phyloP scores from a whole-genome alignment of 306 rosid species.

The Pyrus pyrifolia region DNA sequence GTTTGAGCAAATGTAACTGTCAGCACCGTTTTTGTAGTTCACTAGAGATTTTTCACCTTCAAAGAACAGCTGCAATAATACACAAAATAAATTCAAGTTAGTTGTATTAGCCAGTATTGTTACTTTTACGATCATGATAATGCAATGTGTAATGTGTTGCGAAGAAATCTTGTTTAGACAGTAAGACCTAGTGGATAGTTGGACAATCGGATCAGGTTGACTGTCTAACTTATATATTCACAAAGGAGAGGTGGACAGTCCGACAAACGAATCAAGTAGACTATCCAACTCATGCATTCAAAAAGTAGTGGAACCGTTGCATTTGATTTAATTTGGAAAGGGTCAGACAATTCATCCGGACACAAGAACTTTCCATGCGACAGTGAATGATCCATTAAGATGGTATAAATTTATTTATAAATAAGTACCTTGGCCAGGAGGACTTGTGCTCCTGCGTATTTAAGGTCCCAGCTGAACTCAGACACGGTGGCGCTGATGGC shows the following conservation, averaged over 20 bases:
- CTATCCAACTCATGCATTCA: too few species aligned
- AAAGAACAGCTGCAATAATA: slow-evolving; percentile 37
- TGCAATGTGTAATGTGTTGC: neutral
- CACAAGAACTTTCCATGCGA: too few species aligned
- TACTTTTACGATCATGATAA: neutral
- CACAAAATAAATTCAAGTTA: neutral
- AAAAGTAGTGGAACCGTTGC: neutral
- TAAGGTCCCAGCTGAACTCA: slow-evolving; percentile 96
- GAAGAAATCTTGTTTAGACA: neutral
- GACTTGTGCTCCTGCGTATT: slow-evolving; percentile 86
- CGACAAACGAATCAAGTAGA: too few species aligned
- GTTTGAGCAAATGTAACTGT: slow-evolving; percentile 68
- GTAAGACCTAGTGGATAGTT: neutral
- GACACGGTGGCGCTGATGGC: slow-evolving; percentile 53
- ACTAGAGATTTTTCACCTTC: slow-evolving; percentile 43
- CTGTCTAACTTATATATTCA: too few species aligned
- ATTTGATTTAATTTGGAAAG: neutral
- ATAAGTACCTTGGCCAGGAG: slow-evolving; percentile 47
- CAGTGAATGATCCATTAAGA: neutral
- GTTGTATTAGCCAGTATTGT: neutral
- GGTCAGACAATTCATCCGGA: too few species aligned
- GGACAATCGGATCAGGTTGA: too few species aligned
- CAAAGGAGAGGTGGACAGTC: too few species aligned
- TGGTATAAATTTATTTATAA: neutral
- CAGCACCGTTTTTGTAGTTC: slow-evolving; percentile 52